Evolutionary conservation across 2,329 filamentous ascomycete species (phyloP).

Genomic region (Fusarium ramigenum): DNA sequence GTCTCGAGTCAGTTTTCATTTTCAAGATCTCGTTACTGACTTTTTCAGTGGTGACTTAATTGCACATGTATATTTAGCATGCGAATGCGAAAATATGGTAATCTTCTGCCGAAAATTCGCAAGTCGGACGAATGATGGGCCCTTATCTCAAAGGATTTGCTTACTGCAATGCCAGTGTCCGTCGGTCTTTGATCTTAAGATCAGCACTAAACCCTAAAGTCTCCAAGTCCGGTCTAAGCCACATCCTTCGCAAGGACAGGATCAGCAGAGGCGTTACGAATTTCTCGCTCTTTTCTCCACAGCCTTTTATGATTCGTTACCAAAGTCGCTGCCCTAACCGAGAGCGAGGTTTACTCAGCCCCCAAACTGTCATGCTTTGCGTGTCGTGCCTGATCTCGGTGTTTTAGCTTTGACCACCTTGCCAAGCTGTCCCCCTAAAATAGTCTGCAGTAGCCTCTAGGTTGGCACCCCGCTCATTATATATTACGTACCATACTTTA

Average conservation of each 20-base stretch:
- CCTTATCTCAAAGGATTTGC: background rate
- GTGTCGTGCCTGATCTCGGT: background rate
- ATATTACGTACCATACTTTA: background rate
- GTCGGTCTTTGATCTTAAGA: background rate
- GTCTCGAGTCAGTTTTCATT: fast-evolving
- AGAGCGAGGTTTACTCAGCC: background rate
- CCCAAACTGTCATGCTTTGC: background rate
- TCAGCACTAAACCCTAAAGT: background rate
- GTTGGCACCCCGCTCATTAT: background rate
- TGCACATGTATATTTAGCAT: background rate
- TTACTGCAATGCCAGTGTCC: background rate
- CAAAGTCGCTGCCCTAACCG: background rate
- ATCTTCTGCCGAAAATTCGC: background rate
- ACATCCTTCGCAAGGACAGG: fast-evolving
- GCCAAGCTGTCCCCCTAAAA: background rate
- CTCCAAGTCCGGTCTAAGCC: background rate
- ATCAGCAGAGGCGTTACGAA: background rate
- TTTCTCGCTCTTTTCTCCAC: background rate
- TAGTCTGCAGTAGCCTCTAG: background rate
- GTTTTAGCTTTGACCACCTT: background rate
- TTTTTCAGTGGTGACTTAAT: too few species aligned
- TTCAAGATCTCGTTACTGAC: fast-evolving
- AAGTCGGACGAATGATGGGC: background rate
- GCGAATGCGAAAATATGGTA: background rate
- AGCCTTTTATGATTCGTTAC: background rate